These are phyloP conservation scores for Wickerhamomyces chaumierensis DNA, from an alignment of 805 yeast genomes.

Conservation along the genomic window DNA sequence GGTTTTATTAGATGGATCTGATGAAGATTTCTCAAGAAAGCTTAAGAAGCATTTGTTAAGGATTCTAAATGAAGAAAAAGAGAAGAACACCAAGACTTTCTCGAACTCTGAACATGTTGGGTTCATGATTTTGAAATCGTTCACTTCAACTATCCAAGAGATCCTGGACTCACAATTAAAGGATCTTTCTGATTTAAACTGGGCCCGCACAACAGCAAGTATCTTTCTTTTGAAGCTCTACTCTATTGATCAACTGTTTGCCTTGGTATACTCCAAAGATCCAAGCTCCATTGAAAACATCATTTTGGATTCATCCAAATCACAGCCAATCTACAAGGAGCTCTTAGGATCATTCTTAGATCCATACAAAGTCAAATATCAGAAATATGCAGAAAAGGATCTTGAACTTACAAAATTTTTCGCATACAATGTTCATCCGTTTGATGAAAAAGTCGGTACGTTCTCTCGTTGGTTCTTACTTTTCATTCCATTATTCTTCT, in stretches of 20 bases:
- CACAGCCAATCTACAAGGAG: background rate
- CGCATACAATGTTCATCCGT: background rate
- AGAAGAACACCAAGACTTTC: too few species aligned
- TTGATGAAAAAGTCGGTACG: background rate
- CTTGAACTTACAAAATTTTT: background rate
- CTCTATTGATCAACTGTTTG: background rate
- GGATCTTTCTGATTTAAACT: too few species aligned
- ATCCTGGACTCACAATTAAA: too few species aligned
- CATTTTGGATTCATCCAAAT: background rate
- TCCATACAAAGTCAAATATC: background rate
- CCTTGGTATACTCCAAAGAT: background rate
- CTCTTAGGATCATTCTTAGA: background rate
- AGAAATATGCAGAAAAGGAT: background rate
- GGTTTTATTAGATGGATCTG: too few species aligned
- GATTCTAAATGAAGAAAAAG: too few species aligned
- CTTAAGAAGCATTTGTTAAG: too few species aligned
- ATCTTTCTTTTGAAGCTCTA: too few species aligned
- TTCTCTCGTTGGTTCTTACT: background rate
- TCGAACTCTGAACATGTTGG: too few species aligned
- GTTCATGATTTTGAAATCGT: too few species aligned
- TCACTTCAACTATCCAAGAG: too few species aligned
- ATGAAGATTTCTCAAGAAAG: too few species aligned
- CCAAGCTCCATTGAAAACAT: background rate
- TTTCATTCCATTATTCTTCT: background rate
- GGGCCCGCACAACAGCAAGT: background rate